Evolutionary conservation across 169 alveolate genomes (phyloP).

Genomic region (Eimeria praecox): DNA sequence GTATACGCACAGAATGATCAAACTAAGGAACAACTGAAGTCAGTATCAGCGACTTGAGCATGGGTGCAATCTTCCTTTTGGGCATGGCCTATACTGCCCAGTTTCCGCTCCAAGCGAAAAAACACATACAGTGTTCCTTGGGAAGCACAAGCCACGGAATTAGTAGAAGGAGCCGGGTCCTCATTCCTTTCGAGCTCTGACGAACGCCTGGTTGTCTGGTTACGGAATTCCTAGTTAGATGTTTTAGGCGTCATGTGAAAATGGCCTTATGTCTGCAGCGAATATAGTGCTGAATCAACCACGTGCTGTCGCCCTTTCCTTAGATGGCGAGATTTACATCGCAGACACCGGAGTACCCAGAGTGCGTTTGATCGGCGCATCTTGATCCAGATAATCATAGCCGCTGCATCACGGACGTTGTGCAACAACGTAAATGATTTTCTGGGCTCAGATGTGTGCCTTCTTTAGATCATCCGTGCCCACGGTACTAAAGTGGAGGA

Average conservation of each 20-base stretch:
- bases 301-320: conserved; percentile 36
- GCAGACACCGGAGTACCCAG: conserved; percentile 70
- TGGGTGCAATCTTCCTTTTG: background rate
- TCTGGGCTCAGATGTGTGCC: background rate
- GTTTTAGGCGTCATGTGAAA: background rate
- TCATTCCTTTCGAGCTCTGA: background rate
- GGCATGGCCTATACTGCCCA: too few species aligned
- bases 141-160: background rate
- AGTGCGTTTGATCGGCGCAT: background rate
- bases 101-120: background rate
- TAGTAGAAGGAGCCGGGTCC: background rate
- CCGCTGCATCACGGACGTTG: background rate
- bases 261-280: background rate
- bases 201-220: background rate
- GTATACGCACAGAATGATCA: background rate
- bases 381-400: background rate
- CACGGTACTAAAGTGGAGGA: background rate
- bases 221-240: background rate
- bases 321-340: conserved; percentile 30
- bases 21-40: background rate
- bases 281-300: conserved; percentile 38
- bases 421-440: background rate
- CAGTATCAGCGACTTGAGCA: background rate
- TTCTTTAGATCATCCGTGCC: background rate
- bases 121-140: background rate